Evolutionary conservation across 2,329 filamentous ascomycete genomes (phyloP).

Genomic region (Aotearoamyces nothofagi): DNA sequence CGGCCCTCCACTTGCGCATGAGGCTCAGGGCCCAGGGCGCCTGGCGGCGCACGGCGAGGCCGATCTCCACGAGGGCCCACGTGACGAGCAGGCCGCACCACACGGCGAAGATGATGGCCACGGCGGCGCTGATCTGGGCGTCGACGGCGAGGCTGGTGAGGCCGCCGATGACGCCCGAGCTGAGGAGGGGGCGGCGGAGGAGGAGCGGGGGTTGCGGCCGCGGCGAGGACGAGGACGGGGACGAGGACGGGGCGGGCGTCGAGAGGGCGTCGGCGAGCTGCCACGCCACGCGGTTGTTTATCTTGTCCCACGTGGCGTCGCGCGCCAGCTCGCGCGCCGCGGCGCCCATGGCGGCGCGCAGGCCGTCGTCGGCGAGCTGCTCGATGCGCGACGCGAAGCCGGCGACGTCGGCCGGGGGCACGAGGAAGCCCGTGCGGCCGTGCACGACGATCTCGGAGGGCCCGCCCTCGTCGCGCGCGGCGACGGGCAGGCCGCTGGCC

Average conservation of each 20-base stretch:
- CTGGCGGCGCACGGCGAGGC: background rate
- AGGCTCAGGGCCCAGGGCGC: background rate
- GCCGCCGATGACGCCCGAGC: background rate
- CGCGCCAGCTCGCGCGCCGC: constrained; percentile 40
- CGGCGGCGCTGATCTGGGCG: background rate
- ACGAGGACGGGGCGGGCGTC: background rate
- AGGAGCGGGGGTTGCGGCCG: background rate
- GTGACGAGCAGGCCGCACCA: background rate
- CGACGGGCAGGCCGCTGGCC: constrained; percentile 54
- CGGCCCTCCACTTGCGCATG: background rate
- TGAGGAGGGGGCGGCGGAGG: background rate
- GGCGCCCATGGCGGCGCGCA: constrained; percentile 29
- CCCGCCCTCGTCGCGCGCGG: constrained; percentile 54
- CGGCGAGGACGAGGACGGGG: background rate
- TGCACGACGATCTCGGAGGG: constrained; percentile 52
- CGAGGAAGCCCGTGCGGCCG: constrained; percentile 42
- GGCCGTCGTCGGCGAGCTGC: constrained; percentile 29
- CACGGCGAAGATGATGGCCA: background rate
- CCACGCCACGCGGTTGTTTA: constrained; percentile 55
- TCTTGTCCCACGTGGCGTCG: constrained; percentile 55
- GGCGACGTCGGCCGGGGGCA: constrained; percentile 41
- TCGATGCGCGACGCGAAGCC: constrained; percentile 39
- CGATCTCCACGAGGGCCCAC: background rate
- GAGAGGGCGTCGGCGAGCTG: constrained; percentile 32
- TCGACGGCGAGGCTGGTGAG: background rate